Evolutionary conservation across 768 basidiomycete species (phyloP), one percentile per base, ranked within the genome.

Genomic region (Termitomyces sp.): DNA sequence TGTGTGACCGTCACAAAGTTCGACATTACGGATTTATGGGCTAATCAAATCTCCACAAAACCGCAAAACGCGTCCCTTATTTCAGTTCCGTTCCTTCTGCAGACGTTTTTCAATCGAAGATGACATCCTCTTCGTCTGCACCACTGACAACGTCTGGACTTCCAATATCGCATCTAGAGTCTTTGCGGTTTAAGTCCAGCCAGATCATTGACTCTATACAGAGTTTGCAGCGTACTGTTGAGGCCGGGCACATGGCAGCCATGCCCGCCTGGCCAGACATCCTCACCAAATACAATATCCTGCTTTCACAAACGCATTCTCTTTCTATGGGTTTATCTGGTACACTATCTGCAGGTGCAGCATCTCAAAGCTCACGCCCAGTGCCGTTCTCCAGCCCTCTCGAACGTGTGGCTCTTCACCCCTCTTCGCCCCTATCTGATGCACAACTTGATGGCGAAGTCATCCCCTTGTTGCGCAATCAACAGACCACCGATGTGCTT

Each of bases 221-320:
- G 58, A 75, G 77, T 0, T 75, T 92, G 9, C 85, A 86, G 57
- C 77, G 81, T 55, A 86, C 82, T 7, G 76, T 92, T 64, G 86
- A 89, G 55, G 77, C 75, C 7, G 81, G 80, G 13, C 77, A 83
- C 40, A 79, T 77, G 47, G 74, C 73, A 40, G 76, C 68, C n/a
- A 91, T 92, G 85, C 85, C 87, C 3, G 72, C 88, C 8, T 93
- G 92, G 92, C 92, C 91, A 3, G 91, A 93, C 67, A 83, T 94
- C 56, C 79, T 93, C 56, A 85, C 87, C 14, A 93, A 92, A 76
- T 93, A 93, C 81, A 92, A 87, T 64, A 80, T 91, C 62, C 79
- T 94, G 30, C 81, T 93, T 57, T 90, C 89, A 0, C 92, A 93
- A 66, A 90, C 89, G 0, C 89, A 90, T 68, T 88, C 80, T 64